Conservation (phyloP, 2,329 filamentous ascomycete species). For the Diaporthe vaccinii region DNA sequence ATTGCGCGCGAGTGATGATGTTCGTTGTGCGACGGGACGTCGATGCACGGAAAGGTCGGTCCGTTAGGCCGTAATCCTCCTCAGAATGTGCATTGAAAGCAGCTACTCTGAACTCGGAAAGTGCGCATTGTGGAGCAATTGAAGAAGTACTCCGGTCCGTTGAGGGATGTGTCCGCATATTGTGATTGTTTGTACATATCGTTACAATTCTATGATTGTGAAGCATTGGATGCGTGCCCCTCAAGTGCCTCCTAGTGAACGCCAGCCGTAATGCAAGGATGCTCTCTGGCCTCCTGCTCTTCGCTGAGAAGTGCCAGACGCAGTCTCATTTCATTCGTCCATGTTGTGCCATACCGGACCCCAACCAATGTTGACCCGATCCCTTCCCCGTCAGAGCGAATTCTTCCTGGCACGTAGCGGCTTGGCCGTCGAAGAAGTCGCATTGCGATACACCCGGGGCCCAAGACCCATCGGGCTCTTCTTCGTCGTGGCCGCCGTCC, state of each 20-base stretch:
- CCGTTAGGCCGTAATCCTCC: neutral
- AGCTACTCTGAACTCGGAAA: neutral
- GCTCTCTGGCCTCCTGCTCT: neutral
- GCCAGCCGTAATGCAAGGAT: constrained; percentile 12
- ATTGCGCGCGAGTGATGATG: neutral
- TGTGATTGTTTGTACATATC: constrained; percentile 14
- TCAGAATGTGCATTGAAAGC: neutral
- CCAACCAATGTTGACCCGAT: neutral
- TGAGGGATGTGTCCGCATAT: neutral
- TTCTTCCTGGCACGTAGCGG: neutral
- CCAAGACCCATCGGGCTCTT: neutral
- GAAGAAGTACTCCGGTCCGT: neutral
- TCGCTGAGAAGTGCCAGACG: neutral
- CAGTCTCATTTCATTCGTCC: neutral
- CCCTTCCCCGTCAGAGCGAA: too few species aligned
- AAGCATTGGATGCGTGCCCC: neutral
- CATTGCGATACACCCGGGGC: neutral
- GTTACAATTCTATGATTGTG: constrained; percentile 20
- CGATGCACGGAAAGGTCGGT: neutral
- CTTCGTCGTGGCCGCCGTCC: neutral
- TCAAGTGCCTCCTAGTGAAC: constrained; percentile 4
- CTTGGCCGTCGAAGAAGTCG: neutral
- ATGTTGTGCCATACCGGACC: neutral
- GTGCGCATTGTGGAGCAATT: neutral
- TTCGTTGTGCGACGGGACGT: neutral